phyloP scores from a whole-genome alignment of 2,329 filamentous ascomycete species.

The Monilinia polystroma region DNA sequence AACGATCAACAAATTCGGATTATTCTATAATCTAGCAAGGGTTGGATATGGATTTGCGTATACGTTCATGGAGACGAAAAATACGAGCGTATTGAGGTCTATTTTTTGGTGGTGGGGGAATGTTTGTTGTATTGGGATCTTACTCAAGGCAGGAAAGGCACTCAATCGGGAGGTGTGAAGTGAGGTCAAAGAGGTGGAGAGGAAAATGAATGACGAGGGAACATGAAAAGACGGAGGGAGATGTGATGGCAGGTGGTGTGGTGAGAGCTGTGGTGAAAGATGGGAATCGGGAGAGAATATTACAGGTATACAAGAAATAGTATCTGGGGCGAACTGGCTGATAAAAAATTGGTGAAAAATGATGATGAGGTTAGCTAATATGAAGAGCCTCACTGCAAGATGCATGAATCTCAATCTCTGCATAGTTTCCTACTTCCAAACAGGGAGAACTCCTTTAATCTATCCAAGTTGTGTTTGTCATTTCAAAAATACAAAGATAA shows the following conservation, averaged over 20 bases:
- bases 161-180: not conserved
- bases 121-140: not conserved
- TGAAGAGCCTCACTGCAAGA: too few species aligned
- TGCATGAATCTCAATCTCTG: too few species aligned
- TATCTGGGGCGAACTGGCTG: too few species aligned
- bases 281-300: not conserved
- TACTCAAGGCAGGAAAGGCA: not conserved
- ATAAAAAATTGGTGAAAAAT: too few species aligned
- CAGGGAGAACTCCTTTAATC: too few species aligned
- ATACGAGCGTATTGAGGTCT: not conserved
- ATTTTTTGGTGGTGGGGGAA: not conserved
- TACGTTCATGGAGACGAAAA: conserved; percentile 2
- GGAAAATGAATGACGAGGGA: not conserved
- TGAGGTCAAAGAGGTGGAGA: too few species aligned
- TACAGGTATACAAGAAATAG: too few species aligned
- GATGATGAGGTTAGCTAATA: too few species aligned
- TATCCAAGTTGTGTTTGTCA: too few species aligned
- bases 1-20: not conserved
- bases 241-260: not conserved
- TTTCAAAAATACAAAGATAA: too few species aligned
- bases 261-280: not conserved
- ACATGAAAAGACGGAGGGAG: not conserved
- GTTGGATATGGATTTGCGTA: conserved; percentile 1
- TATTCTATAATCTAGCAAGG: not conserved
- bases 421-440: too few species aligned